Evolutionary conservation across 805 yeast genomes (phyloP).

Genomic region (Candida ponderosae): DNA sequence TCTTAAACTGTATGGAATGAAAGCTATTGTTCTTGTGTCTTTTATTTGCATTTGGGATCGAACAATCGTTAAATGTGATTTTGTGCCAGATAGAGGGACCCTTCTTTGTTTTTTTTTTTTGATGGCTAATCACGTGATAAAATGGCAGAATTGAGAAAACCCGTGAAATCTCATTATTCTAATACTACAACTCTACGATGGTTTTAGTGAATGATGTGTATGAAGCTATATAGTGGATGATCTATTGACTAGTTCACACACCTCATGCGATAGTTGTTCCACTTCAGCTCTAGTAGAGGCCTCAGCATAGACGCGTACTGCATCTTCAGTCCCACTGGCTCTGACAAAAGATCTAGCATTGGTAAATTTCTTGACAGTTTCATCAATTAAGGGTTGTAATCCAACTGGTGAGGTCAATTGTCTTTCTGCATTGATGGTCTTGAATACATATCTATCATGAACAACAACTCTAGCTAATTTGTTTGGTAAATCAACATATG

Average conservation of each 20-base stretch:
- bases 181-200: no score
- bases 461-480: slow-evolving; percentile 75
- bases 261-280: slow-evolving; percentile 33
- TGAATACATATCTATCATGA: slow-evolving; percentile 69
- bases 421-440: slow-evolving; percentile 88
- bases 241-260: slow-evolving; percentile 27
- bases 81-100: no score
- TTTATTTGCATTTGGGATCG: no score
- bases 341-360: slow-evolving; percentile 86
- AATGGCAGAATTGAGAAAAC: no score
- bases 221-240: no score
- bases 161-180: no score
- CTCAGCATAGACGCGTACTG: slow-evolving; percentile 92
- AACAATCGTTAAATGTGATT: no score
- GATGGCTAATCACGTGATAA: no score
- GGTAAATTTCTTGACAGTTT: slow-evolving; percentile 42
- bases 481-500: slow-evolving; percentile 84
- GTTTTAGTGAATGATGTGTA: no score
- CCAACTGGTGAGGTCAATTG: slow-evolving; percentile 69
- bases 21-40: no score
- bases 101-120: no score
- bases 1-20: no score
- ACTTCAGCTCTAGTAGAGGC: slow-evolving; percentile 50
- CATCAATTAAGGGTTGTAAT: slow-evolving; percentile 67
- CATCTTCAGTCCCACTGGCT: slow-evolving; percentile 97